Evolutionary conservation across 139 green algal genomes (phyloP).

Genomic region (Coelastrella sp.): DNA sequence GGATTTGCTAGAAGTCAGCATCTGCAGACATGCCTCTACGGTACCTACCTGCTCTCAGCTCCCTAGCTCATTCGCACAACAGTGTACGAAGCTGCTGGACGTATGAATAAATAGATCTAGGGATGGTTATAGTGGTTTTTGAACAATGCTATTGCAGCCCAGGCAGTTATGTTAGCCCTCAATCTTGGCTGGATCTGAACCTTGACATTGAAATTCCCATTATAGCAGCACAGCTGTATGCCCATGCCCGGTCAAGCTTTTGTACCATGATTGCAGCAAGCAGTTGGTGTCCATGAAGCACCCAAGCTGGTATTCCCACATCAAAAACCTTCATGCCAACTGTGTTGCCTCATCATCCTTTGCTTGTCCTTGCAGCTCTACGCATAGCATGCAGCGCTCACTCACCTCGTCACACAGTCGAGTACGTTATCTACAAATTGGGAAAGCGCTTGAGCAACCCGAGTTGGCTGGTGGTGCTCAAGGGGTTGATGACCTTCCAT

Average conservation of each 20-base stretch:
- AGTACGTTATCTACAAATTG: slow-evolving; percentile 66
- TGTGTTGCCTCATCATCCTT: neutral
- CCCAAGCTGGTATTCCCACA: neutral
- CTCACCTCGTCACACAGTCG: slow-evolving; percentile 51
- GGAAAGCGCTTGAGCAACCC: slow-evolving; percentile 56
- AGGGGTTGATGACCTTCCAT: slow-evolving; percentile 89
- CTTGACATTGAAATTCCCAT: no score
- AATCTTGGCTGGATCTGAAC: no score
- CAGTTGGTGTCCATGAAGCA: neutral
- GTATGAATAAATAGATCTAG: no score
- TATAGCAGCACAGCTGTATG: no score
- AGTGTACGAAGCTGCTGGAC: no score
- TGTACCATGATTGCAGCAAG: no score
- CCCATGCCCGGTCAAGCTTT: no score
- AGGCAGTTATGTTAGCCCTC: no score
- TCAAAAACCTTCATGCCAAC: neutral
- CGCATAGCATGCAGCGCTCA: slow-evolving; percentile 53
- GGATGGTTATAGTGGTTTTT: no score
- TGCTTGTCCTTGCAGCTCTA: slow-evolving; percentile 46
- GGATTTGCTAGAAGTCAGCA: neutral
- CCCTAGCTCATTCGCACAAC: no score
- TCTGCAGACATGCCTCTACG: neutral
- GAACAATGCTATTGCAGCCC: no score
- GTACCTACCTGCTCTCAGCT: no score
- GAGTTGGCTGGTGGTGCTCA: slow-evolving; percentile 78